Conservation (phyloP, 441 rosid species). For the Adansonia madagascariensis region DNA sequence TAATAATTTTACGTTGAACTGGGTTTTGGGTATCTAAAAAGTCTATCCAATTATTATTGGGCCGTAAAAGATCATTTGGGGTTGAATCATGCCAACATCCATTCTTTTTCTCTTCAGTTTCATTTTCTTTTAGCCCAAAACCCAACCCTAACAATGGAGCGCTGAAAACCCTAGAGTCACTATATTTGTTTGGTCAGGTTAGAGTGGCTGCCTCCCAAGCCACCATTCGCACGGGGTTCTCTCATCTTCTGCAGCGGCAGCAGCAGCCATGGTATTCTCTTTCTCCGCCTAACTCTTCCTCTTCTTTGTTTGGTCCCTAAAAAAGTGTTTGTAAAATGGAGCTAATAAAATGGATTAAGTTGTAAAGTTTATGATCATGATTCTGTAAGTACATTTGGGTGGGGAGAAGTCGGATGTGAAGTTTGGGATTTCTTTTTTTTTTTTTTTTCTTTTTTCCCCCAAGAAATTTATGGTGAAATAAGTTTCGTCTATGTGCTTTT, state of each 20-base stretch:
- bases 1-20: not conserved
- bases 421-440: not conserved
- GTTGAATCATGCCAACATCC: not conserved
- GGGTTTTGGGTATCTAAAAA: not conserved
- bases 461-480: not conserved
- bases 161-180: not conserved
- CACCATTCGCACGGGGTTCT: not conserved
- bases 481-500: not conserved
- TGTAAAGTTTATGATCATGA: not conserved
- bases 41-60: not conserved
- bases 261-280: slow-evolving; percentile 13
- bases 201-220: not conserved
- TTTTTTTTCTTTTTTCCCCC: not conserved
- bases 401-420: not conserved
- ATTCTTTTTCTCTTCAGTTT: not conserved
- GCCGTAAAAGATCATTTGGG: not conserved
- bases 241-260: not conserved
- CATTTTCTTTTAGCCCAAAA: not conserved
- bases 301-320: not conserved
- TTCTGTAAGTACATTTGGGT: not conserved
- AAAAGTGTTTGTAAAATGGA: not conserved
- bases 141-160: not conserved
- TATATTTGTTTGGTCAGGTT: not conserved
- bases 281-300: not conserved
- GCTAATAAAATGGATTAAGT: not conserved